Conservation (phyloP, 164 flowering plant genomes). For the Vitis rupestris region DNA sequence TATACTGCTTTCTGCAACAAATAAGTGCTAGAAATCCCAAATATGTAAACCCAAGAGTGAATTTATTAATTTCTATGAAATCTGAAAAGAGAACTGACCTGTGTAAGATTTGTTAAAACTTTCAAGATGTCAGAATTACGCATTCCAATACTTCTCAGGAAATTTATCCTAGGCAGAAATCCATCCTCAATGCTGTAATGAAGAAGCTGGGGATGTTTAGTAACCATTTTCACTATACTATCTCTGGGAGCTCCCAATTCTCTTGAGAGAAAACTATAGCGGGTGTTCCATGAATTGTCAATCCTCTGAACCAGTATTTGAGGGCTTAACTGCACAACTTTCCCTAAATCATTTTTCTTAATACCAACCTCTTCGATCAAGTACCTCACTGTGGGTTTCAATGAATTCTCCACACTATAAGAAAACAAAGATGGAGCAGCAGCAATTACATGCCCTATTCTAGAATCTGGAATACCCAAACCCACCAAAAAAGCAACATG, state of each 20-base stretch:
- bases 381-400: slow-evolving; percentile 86
- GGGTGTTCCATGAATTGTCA: slow-evolving; percentile 78
- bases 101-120: slow-evolving; percentile 84
- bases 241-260: slow-evolving; percentile 91
- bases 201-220: slow-evolving; percentile 92
- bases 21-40: background rate
- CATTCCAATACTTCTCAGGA: slow-evolving; percentile 92
- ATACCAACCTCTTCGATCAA: slow-evolving; percentile 93
- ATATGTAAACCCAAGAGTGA: too few relatives aligned
- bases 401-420: slow-evolving; percentile 88
- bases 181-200: slow-evolving; percentile 96
- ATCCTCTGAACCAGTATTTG: slow-evolving; percentile 89
- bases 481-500: slow-evolving; percentile 72
- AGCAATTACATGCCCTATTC: slow-evolving; percentile 75
- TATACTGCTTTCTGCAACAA: slow-evolving; percentile 1
- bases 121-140: slow-evolving; percentile 74
- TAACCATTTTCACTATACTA: slow-evolving; percentile 83
- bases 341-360: slow-evolving; percentile 57
- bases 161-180: slow-evolving; percentile 82
- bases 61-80: too few relatives aligned
- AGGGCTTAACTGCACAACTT: slow-evolving; percentile 94
- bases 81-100: slow-evolving; percentile 41
- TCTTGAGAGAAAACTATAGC: slow-evolving; percentile 67
- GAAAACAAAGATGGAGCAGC: slow-evolving; percentile 88
- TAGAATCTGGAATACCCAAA: slow-evolving; percentile 75